phyloP scores from a whole-genome alignment of 441 rosid genomes.

The Eutrema salsugineum region DNA sequence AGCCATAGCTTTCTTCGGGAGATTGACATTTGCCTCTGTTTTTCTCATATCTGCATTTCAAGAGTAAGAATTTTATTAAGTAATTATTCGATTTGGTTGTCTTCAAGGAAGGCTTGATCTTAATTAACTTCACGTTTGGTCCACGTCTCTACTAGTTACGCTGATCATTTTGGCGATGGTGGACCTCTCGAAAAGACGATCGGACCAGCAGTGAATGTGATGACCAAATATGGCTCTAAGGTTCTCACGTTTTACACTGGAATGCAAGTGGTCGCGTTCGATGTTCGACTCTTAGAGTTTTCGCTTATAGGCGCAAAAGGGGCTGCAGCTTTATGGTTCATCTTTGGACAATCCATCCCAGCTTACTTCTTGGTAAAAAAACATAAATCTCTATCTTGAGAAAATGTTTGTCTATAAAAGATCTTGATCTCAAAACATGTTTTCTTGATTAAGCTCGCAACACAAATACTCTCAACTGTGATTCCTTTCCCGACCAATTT shows the following conservation, averaged over 20 bases:
- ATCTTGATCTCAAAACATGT: neutral
- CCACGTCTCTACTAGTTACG: conserved; percentile 11
- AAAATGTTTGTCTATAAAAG: neutral
- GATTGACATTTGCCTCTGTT: conserved; percentile 26
- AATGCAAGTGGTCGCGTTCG: conserved; percentile 33
- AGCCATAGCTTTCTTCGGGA: conserved; percentile 30
- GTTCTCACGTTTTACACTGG: conserved; percentile 29
- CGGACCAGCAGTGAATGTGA: conserved; percentile 25
- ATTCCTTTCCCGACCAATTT: conserved; percentile 30
- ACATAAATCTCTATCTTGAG: neutral
- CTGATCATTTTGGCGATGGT: conserved; percentile 33
- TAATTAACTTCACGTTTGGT: too few species aligned
- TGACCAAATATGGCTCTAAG: conserved; percentile 27
- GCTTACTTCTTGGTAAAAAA: conserved; percentile 32
- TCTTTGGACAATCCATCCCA: conserved; percentile 31
- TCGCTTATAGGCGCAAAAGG: conserved; percentile 26
- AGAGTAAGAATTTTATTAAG: too few species aligned
- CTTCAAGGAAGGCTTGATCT: too few species aligned
- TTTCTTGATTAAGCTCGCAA: conserved; percentile 26
- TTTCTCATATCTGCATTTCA: conserved; percentile 29
- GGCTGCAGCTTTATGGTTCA: conserved; percentile 32
- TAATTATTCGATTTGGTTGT: too few species aligned
- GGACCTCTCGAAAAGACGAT: conserved; percentile 27
- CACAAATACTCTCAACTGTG: conserved; percentile 25
- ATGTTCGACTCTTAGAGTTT: conserved; percentile 22